Evolutionary conservation across 2,329 filamentous ascomycete species (phyloP), one percentile per base, ranked within the genome.

Genomic region (Alternaria dauci): DNA sequence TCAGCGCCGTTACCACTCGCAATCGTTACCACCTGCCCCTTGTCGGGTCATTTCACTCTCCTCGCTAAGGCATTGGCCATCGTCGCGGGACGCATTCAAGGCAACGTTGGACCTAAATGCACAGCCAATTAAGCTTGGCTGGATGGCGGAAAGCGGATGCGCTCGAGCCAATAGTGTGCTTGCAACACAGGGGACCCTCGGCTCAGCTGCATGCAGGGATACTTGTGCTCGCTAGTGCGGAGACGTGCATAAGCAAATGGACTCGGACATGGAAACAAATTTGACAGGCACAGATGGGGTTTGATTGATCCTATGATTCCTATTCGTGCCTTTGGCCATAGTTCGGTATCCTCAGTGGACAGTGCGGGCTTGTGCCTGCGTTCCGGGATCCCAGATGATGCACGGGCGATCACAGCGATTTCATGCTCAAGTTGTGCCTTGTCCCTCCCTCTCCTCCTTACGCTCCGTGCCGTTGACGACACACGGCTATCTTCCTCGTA

Each of bases 381-480:
- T 68, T 61, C 68, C 67, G 58, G 61, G 55, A 52, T 55, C 66
- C 50, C 63, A 66, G 64, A 60, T 68, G 68, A 53, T 74, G 71
- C 73, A 72, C 69, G 67, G 70, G 64, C 70, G 72, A 75, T 75
- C 73, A 50, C 46, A 69, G 65, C 69, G 38, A 71, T 63, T 71
- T 69, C 71, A 74, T 75, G 71, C 66, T 69, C 70, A 71, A 64
- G 58, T 65, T 63, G 61, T 69, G 66, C 63, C 61, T 68, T 61
- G 50, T 67, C 62, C 67, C 69, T 63, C 52, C 25, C n/a, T 52
- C 52, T 66, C 64, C 66, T 72, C 65, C 63, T 63, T 66, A 70
- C 69, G 70, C 69, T 65, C 63, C 67, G 63, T 67, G 69, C 72
- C 62, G 57, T 70, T 58, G 70, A 70, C 64, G 68, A 72, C 68